Evolutionary conservation across 495 filamentous ascomycete species (phyloP), one percentile per base, ranked within the genome.

Genomic region (Annulohypoxylon stygium): DNA sequence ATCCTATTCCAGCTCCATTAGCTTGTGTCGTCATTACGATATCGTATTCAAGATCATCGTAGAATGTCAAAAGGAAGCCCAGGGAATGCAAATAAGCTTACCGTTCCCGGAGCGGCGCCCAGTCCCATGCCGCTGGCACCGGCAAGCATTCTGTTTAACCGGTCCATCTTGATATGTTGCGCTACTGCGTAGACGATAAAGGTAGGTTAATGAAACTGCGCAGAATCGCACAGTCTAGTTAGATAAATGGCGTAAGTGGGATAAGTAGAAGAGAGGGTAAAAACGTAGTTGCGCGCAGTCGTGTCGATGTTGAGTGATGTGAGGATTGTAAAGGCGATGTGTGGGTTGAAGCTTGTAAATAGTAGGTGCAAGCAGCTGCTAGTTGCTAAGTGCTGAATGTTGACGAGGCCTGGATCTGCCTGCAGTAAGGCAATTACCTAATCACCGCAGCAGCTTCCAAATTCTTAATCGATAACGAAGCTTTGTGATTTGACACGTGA

Each of bases 91-190:
- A 61, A 34, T 63, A 18, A 50, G 39, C 92, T 85, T 89, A 97
- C 94, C 81, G 92, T 87, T 84, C 91, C 92, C 36, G 93, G 91
- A 66, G 89, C 88, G 74, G 87, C 85, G 65, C 88, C 88, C 76
- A 92, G 89, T 62, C 87, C 90, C 89, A 97, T 93, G 81, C 90
- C 89, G 75, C 92, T 91, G 76, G 91, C 92, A 71, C 89, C 88
- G 76, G 91, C 87, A 66, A 97, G 86, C 90, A 97, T 91, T 75
- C 91, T 86, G 78, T 91, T 91, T 78, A 97, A 89, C 76, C 94
- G 92, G 79, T 97, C 93, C 94, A 97, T 97, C 33, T 73, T 80
- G 65, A 55, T 30, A 37, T 36, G 70, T 61, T 43, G 63, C 54
- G 68, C 63, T 68, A 60, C 54, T 0, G 25, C 34, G 50, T 54